Conservation (phyloP, 805 yeast species). For the Suhomyces canberraensis region DNA sequence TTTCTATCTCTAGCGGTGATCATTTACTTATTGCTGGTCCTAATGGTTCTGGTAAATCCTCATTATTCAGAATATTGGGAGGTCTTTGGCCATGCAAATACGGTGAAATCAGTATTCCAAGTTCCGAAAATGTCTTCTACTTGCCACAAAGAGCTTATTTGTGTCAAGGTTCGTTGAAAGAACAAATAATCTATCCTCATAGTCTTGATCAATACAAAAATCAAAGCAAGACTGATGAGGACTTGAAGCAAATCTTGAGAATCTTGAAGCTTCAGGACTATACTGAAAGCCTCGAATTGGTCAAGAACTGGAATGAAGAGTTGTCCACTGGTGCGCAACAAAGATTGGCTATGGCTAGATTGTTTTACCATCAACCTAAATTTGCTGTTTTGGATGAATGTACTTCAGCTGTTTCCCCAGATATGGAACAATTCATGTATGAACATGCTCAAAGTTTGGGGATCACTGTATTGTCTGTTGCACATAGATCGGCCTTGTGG, state of each 20-base stretch:
- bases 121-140: slow-evolving; percentile 68
- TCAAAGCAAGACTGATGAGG: slow-evolving; percentile 44
- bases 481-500: slow-evolving; percentile 91
- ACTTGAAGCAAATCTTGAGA: slow-evolving; percentile 51
- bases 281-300: slow-evolving; percentile 45
- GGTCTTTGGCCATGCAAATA: slow-evolving; percentile 85
- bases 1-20: slow-evolving; percentile 75
- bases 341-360: slow-evolving; percentile 86
- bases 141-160: slow-evolving; percentile 91
- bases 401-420: slow-evolving; percentile 89
- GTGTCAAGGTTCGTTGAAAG: slow-evolving; percentile 74
- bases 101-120: slow-evolving; percentile 61
- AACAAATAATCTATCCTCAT: slow-evolving; percentile 87
- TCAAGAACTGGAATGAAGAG: slow-evolving; percentile 82
- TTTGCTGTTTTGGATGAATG: slow-evolving; percentile 96
- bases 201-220: slow-evolving; percentile 53
- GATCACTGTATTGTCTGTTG: slow-evolving; percentile 82
- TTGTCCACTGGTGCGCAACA: slow-evolving; percentile 91
- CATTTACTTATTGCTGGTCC: slow-evolving; percentile 91
- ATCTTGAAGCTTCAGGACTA: slow-evolving; percentile 60
- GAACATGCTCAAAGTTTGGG: slow-evolving; percentile 73
- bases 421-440: slow-evolving; percentile 88
- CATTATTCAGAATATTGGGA: slow-evolving; percentile 84
- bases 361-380: slow-evolving; percentile 86
- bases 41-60: slow-evolving; percentile 94